Conservation (phyloP, 352 stramenopile species). For the Phytopythium helicoides region DNA sequence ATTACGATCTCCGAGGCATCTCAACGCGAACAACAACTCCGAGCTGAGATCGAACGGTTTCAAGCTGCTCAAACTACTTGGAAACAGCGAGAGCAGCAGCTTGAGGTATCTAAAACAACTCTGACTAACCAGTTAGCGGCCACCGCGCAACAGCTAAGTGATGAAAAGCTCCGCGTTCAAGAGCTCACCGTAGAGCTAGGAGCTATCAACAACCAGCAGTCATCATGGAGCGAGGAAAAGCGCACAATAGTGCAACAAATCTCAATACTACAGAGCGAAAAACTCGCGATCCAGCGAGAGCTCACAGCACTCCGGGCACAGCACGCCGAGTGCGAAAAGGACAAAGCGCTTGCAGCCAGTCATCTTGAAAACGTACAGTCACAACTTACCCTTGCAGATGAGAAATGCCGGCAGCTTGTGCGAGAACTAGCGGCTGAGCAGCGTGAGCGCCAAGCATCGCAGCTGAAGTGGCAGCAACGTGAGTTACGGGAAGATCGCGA, state of each 20-base stretch:
- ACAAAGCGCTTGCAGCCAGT: conserved; percentile 20
- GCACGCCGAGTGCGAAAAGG: conserved; percentile 22
- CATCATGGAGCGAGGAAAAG: conserved; percentile 12
- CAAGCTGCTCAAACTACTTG: neutral
- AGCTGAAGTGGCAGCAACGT: conserved; percentile 25
- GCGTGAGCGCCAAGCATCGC: conserved; percentile 20
- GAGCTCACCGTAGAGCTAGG: neutral
- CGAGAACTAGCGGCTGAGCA: conserved; percentile 24
- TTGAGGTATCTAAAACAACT: conserved; percentile 2
- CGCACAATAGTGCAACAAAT: conserved; percentile 19
- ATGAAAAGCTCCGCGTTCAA: conserved; percentile 1
- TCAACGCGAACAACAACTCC: conserved; percentile 9
- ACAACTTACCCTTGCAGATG: conserved; percentile 23
- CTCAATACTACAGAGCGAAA: conserved; percentile 8
- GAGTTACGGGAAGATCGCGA: conserved; percentile 38
- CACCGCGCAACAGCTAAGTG: conserved; percentile 7
- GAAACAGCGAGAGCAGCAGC: conserved; percentile 1
- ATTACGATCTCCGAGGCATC: neutral
- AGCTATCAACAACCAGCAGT: neutral
- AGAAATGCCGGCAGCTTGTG: conserved; percentile 26
- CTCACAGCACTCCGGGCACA: conserved; percentile 15
- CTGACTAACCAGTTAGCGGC: conserved; percentile 5
- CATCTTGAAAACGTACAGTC: conserved; percentile 25
- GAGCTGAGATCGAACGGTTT: conserved; percentile 2
- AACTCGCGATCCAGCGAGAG: conserved; percentile 8